Conservation (phyloP, 371 early-diverging fungal species). For the Saksenaea oblongispora region DNA sequence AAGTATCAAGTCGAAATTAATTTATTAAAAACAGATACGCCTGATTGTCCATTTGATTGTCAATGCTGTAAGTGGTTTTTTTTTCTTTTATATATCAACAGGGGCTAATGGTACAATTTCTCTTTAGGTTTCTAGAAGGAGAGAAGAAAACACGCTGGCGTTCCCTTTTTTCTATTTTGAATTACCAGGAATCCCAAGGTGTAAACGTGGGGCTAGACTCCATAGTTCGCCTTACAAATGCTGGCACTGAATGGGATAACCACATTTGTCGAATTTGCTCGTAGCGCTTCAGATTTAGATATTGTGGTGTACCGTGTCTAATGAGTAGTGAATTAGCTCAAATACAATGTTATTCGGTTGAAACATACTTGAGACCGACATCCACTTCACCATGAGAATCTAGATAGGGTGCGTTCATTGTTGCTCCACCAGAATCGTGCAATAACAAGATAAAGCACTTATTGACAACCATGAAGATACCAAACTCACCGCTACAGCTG, state of each 20-base stretch:
- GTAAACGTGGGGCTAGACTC: constrained; percentile 54
- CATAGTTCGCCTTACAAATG: constrained; percentile 85
- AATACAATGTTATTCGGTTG: neutral
- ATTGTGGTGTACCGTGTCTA: constrained; percentile 88
- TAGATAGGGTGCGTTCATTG: constrained; percentile 90
- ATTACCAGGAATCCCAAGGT: constrained; percentile 41
- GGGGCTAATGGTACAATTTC: neutral
- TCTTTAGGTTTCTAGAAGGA: neutral
- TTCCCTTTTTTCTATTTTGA: neutral
- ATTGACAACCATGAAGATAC: constrained; percentile 85
- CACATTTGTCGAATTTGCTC: constrained; percentile 86
- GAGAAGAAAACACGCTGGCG: neutral
- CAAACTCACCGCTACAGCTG: constrained; percentile 92
- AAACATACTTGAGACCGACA: constrained; percentile 29
- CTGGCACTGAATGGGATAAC: constrained; percentile 83
- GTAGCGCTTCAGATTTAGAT: constrained; percentile 81
- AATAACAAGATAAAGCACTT: constrained; percentile 79
- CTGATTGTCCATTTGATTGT: constrained; percentile 53
- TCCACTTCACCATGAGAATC: constrained; percentile 93
- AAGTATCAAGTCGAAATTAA: neutral
- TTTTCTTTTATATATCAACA: constrained; percentile 1
- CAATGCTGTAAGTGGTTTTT: constrained; percentile 42
- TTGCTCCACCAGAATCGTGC: constrained; percentile 82
- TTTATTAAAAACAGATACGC: constrained; percentile 32
- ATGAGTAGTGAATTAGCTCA: neutral